Evolutionary conservation across 108 stramenopile species (phyloP), one percentile per base, ranked within the genome.

Genomic region (Skeletonema potamos): DNA sequence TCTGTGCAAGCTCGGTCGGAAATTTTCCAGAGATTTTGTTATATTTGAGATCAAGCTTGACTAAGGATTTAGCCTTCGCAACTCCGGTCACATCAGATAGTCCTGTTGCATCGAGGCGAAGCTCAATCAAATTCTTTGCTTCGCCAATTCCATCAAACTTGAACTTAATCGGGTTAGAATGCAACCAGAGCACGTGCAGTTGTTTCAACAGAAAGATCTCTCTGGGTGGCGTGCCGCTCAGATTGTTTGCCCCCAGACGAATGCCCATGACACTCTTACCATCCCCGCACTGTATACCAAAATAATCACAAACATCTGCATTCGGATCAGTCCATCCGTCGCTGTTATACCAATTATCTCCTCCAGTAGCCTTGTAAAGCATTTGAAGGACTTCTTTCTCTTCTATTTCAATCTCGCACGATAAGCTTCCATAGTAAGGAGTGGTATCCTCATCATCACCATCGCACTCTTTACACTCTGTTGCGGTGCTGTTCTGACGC

Each of bases 11-110:
- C 26, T 85, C 90, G 4, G 61, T 11, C 9, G 93, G 93, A 27
- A 95, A 64, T 30, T 68, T 28, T 24, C 91, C 91, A 34, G 57
- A 58, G 28, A 95, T 62, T 15, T 81, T 72, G 65, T 95, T 95
- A 85, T 86, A 94, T 27, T 89, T 78, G n/a, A 94, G 79, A 73
- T 94, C 86, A 12, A 94, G 34, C 24, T 90, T 86, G 39, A 83
- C 78, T 1, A 94, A 73, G 8, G 85, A 70, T 20, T 72, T 27
- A 2, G 85, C 90, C 30, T 73, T 51, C 5, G 80, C 89, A 26
- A 94, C 72, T 67, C 91, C 93, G 26, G 77, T 61, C 13, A 92
- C 62, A 24, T 89, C 87, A n/a, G 61, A 64, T 17, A 92, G 54
- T n/a, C 86, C 85, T 22, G 93, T 94, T 22, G 88, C 75, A 55